Base-by-base conservation (phyloP, 441 rosid species). In the Gossypium gossypioides region DNA sequence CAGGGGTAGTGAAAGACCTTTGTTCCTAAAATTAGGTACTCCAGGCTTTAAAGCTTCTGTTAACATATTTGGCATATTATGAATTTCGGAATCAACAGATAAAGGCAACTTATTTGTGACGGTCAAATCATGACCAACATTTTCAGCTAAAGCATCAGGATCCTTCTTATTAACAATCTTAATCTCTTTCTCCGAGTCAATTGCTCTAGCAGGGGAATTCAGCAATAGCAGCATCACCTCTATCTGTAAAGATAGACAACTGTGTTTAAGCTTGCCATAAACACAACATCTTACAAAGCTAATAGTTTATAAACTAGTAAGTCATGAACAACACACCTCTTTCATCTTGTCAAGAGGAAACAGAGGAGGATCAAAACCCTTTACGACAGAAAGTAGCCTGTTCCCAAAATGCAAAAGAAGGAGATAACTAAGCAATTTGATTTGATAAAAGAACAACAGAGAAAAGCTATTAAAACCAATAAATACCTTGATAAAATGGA, bases 371-470 rank as follows among this genome's bases (percentile, higher is more conserved):
- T 81, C 80, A 46, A 78, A 69, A 79, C 82, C 81, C 78, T 81
- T 87, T 51, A 88, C 83, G 56, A 77, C 74, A 60, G 88, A 83
- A 58, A 91, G 81, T 63, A 90, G 61, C 84, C 99, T 96, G 93
- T 63, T 55, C 69, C 62, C 32, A 73, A 72, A 25, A 27, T 51
- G 61, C 69, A 76, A 61, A 60, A 7, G 42, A 69, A 10, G 58
- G 72, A 52, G 69, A 68, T 32, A 68, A 63, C 8, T 68, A 71
- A 75, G 72, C 6, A 13, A 58, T 51, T 69, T 16, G 8, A 59
- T 46, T 29, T 25, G 57, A 72, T 10, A 4, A 55, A 66, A 59
- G 37, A 27, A 72, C 61, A 52, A 57, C 12, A 21, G 65, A 6
- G 34, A 77, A 3, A 72, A 71, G 6, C 34, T 32, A 4, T 37